Evolutionary conservation across 2,329 filamentous ascomycete genomes (phyloP).

Genomic region (Cercospora citrullina): DNA sequence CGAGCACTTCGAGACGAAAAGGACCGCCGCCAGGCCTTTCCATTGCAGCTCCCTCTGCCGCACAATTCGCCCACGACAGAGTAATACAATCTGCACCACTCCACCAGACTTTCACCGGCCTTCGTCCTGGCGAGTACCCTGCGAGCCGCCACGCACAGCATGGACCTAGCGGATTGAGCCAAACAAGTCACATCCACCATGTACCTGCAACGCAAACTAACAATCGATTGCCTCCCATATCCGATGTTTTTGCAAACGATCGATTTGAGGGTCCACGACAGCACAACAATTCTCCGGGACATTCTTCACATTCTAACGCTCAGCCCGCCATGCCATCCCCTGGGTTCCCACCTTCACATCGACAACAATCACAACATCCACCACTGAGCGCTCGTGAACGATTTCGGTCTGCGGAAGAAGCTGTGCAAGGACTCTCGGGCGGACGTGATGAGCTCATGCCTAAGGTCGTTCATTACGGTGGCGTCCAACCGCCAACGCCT

Average conservation of each 20-base stretch:
- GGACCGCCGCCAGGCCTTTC: constrained; percentile 83
- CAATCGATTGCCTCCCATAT: constrained; percentile 89
- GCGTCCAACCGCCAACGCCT: constrained; percentile 88
- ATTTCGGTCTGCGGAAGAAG: constrained; percentile 94
- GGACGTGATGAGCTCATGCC: constrained; percentile 91
- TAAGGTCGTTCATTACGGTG: constrained; percentile 92
- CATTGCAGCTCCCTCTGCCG: constrained; percentile 90
- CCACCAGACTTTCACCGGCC: constrained; percentile 90
- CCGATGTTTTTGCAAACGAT: constrained; percentile 86
- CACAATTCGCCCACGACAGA: constrained; percentile 88
- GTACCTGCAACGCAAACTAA: constrained; percentile 82
- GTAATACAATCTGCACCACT: constrained; percentile 96
- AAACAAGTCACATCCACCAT: constrained; percentile 87
- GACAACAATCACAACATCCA: constrained; percentile 43
- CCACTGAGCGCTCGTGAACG: constrained; percentile 63
- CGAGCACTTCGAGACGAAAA: constrained; percentile 70
- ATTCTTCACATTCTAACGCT: constrained; percentile 63
- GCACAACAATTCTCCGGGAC: constrained; percentile 58
- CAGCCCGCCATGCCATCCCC: constrained; percentile 75
- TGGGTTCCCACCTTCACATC: constrained; percentile 61
- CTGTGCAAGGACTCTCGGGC: constrained; percentile 82
- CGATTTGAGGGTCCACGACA: constrained; percentile 54
- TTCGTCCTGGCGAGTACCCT: constrained; percentile 63
- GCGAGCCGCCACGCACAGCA: constrained; percentile 57
- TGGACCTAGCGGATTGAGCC: constrained; percentile 77